Evolutionary conservation across 2,329 filamentous ascomycete species (phyloP), one percentile per base, ranked within the genome.

Genomic region (Aspergillus sergii): DNA sequence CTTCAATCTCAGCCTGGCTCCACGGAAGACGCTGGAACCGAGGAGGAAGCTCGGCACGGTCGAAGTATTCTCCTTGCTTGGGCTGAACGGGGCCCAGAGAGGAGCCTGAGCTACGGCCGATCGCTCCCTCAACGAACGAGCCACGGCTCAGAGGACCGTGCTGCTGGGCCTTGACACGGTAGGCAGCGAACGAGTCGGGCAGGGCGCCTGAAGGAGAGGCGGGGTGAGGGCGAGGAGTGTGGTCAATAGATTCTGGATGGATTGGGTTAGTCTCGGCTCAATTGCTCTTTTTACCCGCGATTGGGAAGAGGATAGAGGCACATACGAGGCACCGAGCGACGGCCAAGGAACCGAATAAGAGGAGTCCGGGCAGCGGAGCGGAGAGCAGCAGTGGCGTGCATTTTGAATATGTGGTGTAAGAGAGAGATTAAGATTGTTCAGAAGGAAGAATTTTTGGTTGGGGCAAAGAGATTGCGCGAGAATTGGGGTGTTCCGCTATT

Each of bases 1-100:
- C 94, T 79, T 98, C 95, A 64, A 99, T 99, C 86, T 99, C 95
- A 50, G 89, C 89, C 71, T 89, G 80, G 43, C 87, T 89, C 81
- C 94, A 91, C 14, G 88, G 86, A 56, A 87, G 82, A 68, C 93
- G 87, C 74, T 89, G 88, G 86, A 97, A 99, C 72, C 94, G 88
- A 66, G 84, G 77, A 21, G 95, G 94, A 28, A 99, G 88, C 81
- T 99, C 91, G 71, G 88, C 91, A 71, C 93, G 88, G 79, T 98
- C 95, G 76, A 97, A 97, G 79, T 86, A 93, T 78, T 92, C 83
- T 70, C 94, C 94, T 73, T 88, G 80, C 64, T 85, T 85, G 43
- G 94, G 85, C 69, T 85, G 77, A 65, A 98, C 84, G 14, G 91
- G 81, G 54, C 94, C 94, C 12, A 97, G 84, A 43, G 89, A 82